Evolutionary conservation across 257 asterid species (phyloP), one percentile per base, ranked within the genome.

Genomic region (Solanum etuberosum): DNA sequence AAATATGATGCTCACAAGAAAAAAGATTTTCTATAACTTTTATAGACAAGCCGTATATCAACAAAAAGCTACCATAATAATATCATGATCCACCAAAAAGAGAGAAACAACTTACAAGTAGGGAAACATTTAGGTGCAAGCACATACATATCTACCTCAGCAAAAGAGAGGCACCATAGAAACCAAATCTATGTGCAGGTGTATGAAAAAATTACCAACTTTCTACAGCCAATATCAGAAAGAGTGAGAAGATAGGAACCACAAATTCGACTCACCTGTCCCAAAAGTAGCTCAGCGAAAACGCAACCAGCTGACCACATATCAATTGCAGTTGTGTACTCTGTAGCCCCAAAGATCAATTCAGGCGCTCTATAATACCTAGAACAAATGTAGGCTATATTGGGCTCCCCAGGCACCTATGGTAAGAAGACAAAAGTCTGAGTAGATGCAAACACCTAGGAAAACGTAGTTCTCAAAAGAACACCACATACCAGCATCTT

Each of bases 291-390:
- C 92, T 95, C 98, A 85, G 93, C 97, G 72, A 95, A 93, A 89
- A 94, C 98, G 77, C 98, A 95, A 32, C 98, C 98, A 89, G 92
- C 95, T 86, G 98, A 94, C 98, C 98, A 95, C 85, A 94, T 91
- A 90, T 95, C 98, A 72, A 95, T 94, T 73, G 91, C 93, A 34
- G 95, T 92, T 80, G 96, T 93, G 92, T 93, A 95, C 85, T 95
- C 98, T 9, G 98, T 94, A 29, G 98, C 98, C 77, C 98, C 98
- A 91, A 95, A 95, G 80, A 95, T 94, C 83, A 95, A 95, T 85
- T 95, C 98, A 57, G 98, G 98, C 40, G 98, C 96, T 86, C 98
- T 90, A 83, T 95, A 95, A 90, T 93, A 95, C 91, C 98, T 90
- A 86, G 98, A 95, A 92, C 98, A 95, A 87, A 95, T 95, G 88